Evolutionary conservation across 2,329 filamentous ascomycete genomes (phyloP).

Genomic region (Mycocentrospora acerina): DNA sequence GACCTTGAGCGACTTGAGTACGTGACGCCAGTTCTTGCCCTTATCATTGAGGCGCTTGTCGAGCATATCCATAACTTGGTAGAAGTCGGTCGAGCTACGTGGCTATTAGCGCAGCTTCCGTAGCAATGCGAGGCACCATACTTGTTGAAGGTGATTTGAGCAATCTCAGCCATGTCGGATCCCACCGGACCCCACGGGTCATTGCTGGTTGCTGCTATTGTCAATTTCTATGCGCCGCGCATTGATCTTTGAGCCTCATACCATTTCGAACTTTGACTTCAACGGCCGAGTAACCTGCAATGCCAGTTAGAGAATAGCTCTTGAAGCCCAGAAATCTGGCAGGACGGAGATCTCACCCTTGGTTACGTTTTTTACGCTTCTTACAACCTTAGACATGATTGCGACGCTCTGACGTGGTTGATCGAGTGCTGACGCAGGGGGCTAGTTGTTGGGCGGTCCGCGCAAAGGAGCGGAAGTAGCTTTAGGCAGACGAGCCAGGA

Average conservation of each 20-base stretch:
- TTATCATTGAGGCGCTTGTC: slow-evolving; percentile 99
- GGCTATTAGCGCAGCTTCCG: slow-evolving; percentile 26
- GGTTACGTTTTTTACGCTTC: slow-evolving; percentile 72
- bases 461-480: background rate
- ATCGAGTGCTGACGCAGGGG: slow-evolving; percentile 4
- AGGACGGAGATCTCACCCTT: slow-evolving; percentile 52
- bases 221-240: slow-evolving; percentile 14
- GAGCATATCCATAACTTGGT: slow-evolving; percentile 99
- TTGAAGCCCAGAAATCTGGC: too few relatives aligned
- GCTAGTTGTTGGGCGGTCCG: background rate
- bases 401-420: slow-evolving; percentile 7
- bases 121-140: slow-evolving; percentile 51
- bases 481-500: background rate
- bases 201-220: slow-evolving; percentile 83
- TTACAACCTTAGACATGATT: slow-evolving; percentile 92
- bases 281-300: slow-evolving; percentile 94
- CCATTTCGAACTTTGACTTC: slow-evolving; percentile 81
- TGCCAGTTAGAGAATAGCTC: slow-evolving; percentile 56
- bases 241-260: slow-evolving; percentile 10
- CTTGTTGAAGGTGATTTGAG: slow-evolving; percentile 97
- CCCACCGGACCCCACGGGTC: slow-evolving; percentile 98
- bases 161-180: slow-evolving; percentile 98
- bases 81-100: slow-evolving; percentile 87
- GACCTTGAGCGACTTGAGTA: slow-evolving; percentile 95
- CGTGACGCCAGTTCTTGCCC: slow-evolving; percentile 99